Base-by-base conservation (phyloP, 352 stramenopile species). In the Thraustochytrium sp. region DNA sequence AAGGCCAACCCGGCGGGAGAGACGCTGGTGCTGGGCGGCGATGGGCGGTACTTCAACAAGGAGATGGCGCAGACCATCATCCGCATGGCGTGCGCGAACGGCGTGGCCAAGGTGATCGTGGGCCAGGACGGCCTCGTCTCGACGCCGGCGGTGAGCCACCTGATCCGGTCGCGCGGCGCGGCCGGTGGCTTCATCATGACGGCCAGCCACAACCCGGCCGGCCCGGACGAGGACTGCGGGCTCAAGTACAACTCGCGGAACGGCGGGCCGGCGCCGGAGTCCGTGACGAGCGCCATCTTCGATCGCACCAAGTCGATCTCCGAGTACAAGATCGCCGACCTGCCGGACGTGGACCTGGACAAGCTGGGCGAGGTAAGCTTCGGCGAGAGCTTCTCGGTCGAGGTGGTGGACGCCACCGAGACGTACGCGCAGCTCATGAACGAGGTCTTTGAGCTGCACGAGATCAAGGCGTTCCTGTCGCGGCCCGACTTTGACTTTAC, bases 181-280 rank as follows among this genome's bases (percentile, higher is more conserved):
- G 92, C 95, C 21, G 95, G 95, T 76, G 97, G 92, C 16, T 98
- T 99, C 85, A 97, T 99, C 63, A 85, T 99, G 64, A 98, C 96
- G 29, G 96, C 97, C 3, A 97, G 92, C 88, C 97, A 99, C 91
- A 99, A 99, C 90, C 96, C 97, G 46, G 97, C 96, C 87, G 97
- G 96, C 44, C 94, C 95, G 59, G 93, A 98, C 78, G 96, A 98
- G 87, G 96, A 99, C 89, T 99, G 99, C 87, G 97, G 97, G 76
- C 95, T 97, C 88, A 97, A 97, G 87, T 99, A 98, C 92, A 99
- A 99, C 89, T 91, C 90, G 73, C 96, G 87, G 68, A 99, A 99
- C 90, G 97, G 97, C 72, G 95, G 97, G 46, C 96, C 96, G 2
- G 96, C 96, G 26, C 93, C 94, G 5, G 96, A 99, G 89, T 94